These are phyloP conservation scores for Ophiocordyceps camponoti-rufipedis DNA, from an alignment of 2,329 filamentous ascomycete genomes.

Conservation along the genomic window DNA sequence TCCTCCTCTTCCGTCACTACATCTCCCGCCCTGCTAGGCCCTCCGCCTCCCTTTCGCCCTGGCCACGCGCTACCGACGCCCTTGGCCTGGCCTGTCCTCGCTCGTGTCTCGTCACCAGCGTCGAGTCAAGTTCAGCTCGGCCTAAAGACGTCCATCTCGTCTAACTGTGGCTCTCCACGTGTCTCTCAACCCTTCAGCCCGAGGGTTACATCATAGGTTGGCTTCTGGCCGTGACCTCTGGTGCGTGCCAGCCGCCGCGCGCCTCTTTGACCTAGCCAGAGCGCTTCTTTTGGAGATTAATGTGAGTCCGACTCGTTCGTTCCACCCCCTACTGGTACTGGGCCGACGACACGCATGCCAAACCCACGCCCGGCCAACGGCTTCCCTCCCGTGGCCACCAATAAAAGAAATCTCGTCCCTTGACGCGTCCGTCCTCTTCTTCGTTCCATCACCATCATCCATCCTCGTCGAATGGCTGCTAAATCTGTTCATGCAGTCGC, in stretches of 20 bases:
- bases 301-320: constrained; percentile 12
- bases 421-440: background rate
- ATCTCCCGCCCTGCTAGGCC: too few relatives aligned
- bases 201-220: background rate
- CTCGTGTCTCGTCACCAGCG: too few relatives aligned
- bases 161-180: background rate
- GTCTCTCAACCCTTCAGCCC: background rate
- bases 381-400: constrained; percentile 2
- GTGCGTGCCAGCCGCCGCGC: background rate
- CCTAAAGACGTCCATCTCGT: background rate
- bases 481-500: constrained; percentile 8
- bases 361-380: constrained; percentile 10
- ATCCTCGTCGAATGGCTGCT: background rate
- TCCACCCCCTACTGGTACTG: constrained; percentile 9
- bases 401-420: background rate
- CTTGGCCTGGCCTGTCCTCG: too few relatives aligned
- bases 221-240: background rate
- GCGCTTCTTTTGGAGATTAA: constrained; percentile 11
- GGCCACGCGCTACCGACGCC: too few relatives aligned
- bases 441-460: constrained; percentile 1
- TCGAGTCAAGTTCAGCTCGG: too few relatives aligned
- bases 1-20: too few relatives aligned
- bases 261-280: background rate
- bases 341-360: constrained; percentile 10
- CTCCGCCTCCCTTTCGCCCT: too few relatives aligned